phyloP scores from a whole-genome alignment of 2,329 filamentous ascomycete genomes.

The Fusarium mangiferae region DNA sequence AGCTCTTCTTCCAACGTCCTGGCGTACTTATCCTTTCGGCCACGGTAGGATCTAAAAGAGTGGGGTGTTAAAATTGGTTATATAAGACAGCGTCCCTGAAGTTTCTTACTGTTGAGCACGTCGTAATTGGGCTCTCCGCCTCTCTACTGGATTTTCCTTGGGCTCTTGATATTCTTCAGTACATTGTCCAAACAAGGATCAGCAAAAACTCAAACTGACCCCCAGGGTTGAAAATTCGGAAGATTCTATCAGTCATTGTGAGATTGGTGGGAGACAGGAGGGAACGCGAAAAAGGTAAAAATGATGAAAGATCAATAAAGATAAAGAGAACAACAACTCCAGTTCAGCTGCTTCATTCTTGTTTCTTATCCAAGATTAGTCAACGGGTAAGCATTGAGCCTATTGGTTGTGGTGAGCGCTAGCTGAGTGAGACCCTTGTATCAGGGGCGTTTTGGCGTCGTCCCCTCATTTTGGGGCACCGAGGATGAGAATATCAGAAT shows the following conservation, averaged over 20 bases:
- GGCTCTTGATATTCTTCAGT: slow-evolving; percentile 7
- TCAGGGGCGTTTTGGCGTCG: background rate
- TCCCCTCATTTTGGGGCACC: background rate
- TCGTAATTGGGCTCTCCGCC: slow-evolving; percentile 24
- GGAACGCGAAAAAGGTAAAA: background rate
- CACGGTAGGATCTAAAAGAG: slow-evolving; percentile 17
- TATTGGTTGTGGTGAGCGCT: background rate
- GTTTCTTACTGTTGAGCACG: slow-evolving; percentile 22
- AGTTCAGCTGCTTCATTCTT: background rate
- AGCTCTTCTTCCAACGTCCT: slow-evolving; percentile 20
- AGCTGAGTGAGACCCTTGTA: slow-evolving; percentile 1
- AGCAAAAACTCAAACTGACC: slow-evolving; percentile 28
- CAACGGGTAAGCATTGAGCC: background rate
- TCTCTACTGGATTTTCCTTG: slow-evolving; percentile 26
- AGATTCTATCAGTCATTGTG: slow-evolving; percentile 40
- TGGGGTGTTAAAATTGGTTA: background rate
- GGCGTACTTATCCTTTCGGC: slow-evolving; percentile 26
- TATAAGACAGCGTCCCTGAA: background rate
- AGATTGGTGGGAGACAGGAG: background rate
- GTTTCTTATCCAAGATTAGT: slow-evolving; percentile 8
- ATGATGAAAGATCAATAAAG: slow-evolving; percentile 8
- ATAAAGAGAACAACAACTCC: background rate
- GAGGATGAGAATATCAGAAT: slow-evolving; percentile 28
- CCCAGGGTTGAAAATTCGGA: slow-evolving; percentile 49
- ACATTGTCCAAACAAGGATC: background rate